Conservation (phyloP, 148 eudicot species). For the Euryodendron excelsum region DNA sequence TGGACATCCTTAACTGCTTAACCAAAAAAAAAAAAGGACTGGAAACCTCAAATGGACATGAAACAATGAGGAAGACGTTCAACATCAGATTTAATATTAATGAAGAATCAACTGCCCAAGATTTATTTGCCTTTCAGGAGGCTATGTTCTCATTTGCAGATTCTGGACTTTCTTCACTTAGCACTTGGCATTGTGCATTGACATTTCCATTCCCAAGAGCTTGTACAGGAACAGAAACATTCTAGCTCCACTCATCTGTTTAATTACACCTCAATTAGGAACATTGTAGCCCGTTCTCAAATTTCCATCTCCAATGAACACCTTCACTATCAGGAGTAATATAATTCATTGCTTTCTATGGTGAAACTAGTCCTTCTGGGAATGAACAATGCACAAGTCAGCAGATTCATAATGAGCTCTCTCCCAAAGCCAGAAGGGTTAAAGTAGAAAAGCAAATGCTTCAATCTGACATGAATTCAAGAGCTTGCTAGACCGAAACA, state of each 20-base stretch:
- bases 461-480: background rate
- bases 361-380: background rate
- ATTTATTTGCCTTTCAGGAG: background rate
- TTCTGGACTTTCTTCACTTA: constrained; percentile 34
- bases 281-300: background rate
- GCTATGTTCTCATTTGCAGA: constrained; percentile 25
- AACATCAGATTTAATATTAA: too few species aligned
- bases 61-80: too few species aligned
- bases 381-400: background rate
- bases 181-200: constrained; percentile 24
- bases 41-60: too few species aligned
- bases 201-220: constrained; percentile 20
- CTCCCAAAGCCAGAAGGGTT: background rate
- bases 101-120: too few species aligned
- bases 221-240: constrained; percentile 29
- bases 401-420: background rate
- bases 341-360: background rate
- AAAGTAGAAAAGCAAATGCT: background rate
- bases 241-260: constrained; percentile 78
- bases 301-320: background rate
- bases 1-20: too few species aligned
- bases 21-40: too few species aligned
- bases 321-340: background rate
- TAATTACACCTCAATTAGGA: background rate
- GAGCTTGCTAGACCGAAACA: background rate